Evolutionary conservation across 768 basidiomycete species (phyloP), one percentile per base, ranked within the genome.

Genomic region (Tricholoma bakamatsutake): DNA sequence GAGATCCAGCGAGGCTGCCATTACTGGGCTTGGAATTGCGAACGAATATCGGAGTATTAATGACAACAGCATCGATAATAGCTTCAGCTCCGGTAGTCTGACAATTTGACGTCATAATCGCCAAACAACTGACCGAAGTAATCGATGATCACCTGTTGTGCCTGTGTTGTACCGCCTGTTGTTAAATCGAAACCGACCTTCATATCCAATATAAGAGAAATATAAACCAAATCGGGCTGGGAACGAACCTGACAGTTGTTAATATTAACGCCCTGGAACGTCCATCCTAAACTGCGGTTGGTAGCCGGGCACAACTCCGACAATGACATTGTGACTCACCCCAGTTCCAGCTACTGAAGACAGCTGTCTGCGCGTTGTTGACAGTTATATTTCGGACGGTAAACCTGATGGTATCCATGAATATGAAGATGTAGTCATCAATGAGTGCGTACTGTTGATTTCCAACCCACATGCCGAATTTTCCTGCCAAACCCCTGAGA

Each of bases 381-480:
- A 73, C 78, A 13, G 78, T 81, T 56, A 87, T 66, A 61, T 87
- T 87, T 28, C 85, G 79, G n/a, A 86, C 83, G 5, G 85, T 85
- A 60, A 87, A 83, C 21, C 21, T 24, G 3, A 24, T 24, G 21
- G 3, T 24, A 24, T 24, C 1, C 21, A n/a, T 8, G 13, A 30
- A 10, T 27, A 65, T 65, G 50, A 28, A 65, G 62, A 4, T 64
- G 21, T 66, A 15, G 66, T 58, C 6, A 66, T 64, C 12, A 62
- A 56, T 43, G 66, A 64, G 4, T 64, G 50, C 57, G 65, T 62
- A 53, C 79, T 91, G 90, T 69, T 92, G 90, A 61, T 90, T 91
- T 48, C 90, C 89, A 49, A 43, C 30, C 50, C 55, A 52, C 12
- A 57, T 43, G 35, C 27, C 59, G 34, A 35, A 43, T 35, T 54